Conservation (phyloP, 2,329 filamentous ascomycete genomes). For the Trichoderma simmonsii region DNA sequence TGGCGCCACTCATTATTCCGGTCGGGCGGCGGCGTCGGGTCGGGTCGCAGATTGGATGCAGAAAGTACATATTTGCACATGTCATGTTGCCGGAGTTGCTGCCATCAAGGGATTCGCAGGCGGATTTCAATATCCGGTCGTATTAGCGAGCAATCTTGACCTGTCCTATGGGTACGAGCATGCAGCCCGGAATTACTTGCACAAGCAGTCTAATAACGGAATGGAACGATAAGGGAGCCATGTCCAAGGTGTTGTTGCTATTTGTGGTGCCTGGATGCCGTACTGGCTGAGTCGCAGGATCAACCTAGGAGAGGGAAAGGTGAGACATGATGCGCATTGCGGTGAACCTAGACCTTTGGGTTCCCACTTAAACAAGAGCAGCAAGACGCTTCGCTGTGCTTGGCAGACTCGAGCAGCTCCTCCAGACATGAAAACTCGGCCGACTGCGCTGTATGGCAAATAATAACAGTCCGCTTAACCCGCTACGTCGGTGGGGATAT, state of each 20-base stretch:
- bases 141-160: neutral
- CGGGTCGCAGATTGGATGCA: conserved; percentile 20
- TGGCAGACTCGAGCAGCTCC: neutral
- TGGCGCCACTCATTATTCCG: conserved; percentile 19
- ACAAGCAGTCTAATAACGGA: neutral
- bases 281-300: neutral
- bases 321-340: conserved; percentile 12
- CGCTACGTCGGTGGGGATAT: neutral
- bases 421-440: neutral
- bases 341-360: neutral
- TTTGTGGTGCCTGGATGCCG: neutral
- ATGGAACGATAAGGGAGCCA: neutral
- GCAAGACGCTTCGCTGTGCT: neutral
- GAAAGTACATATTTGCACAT: neutral
- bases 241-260: neutral
- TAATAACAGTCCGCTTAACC: conserved; percentile 8
- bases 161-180: neutral
- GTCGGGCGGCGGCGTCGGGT: conserved; percentile 20
- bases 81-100: neutral
- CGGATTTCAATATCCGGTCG: neutral
- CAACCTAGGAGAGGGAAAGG: neutral
- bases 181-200: neutral
- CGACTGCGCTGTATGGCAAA: conserved; percentile 1
- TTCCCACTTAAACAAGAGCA: neutral
- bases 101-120: neutral